Base-by-base conservation (phyloP, 192 early-diverging fungal genomes). In the Backusella macrospora region DNA sequence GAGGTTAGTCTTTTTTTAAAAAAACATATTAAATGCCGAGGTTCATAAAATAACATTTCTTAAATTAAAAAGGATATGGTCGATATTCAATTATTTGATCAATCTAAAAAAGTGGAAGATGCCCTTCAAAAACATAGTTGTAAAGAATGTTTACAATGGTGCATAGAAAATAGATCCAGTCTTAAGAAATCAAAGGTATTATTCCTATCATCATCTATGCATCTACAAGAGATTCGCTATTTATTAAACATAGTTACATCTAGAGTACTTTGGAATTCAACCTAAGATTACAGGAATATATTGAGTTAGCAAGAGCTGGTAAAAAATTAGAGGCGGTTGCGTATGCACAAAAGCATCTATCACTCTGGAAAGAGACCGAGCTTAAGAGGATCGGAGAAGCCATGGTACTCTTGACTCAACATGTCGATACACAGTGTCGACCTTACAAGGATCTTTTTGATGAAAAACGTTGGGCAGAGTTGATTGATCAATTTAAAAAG, bases 241-340 rank as follows among this genome's bases (percentile, higher is more conserved):
- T 1, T 34, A 34, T 34, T 34, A 34, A 34, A 34, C 29, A 29
- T 45, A 37, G 5, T 23, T 55, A 63, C 10, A 15, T 13, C 0
- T 2, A 99, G 93, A 98, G 96, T 80, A 90, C 94, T 8, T 81
- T 99, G 47, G 98, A 99, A 81, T 99, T 99, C 85, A 93, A 98
- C 76, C 86, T 99, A 70, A 89, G 96, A 1, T 73, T 98, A 45
- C 97, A 98, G 82, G 98, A 99, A 80, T 96, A 91, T 79, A 90
- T 99, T 43, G 96, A 99, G 75, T 86, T 98, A 49, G 90, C 89
- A 3, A 85, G 94, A 26, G 85, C 71, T 10, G 81, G 85, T 21
- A 87, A 90, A 29, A 80, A 80, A 13, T 69, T 80, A 23, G 93
- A 92, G 6, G 97, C 96, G 0, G 94, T 99, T 62, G 78, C 74